Percentiles rank a stretch among this genome's conserved stretches.
Evolutionary conservation across 352 stramenopile species (phyloP).

Genomic region (Pythium biforme): DNA sequence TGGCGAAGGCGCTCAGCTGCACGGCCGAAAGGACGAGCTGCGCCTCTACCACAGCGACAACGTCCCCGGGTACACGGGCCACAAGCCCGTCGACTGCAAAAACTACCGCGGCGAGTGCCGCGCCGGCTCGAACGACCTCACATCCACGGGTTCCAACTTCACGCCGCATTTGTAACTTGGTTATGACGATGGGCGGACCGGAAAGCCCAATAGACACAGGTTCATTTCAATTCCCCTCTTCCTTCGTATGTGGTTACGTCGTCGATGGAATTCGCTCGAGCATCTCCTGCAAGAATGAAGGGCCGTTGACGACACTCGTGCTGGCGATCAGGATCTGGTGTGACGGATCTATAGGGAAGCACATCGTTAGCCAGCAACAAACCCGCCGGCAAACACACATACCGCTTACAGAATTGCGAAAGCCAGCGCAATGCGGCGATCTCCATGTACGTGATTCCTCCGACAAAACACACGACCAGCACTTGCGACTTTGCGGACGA

Average conservation of each 20-base stretch:
- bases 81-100: constrained; percentile 72
- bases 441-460: constrained; percentile 69
- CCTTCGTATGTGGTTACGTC: constrained; percentile 4
- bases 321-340: constrained; percentile 59
- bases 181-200: no score
- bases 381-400: no score
- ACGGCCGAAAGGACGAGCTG: constrained; percentile 40
- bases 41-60: constrained; percentile 84
- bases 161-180: constrained; percentile 48
- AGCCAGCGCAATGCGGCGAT: constrained; percentile 76
- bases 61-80: constrained; percentile 77
- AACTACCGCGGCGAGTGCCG: constrained; percentile 78
- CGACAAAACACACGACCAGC: constrained; percentile 66
- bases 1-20: constrained; percentile 42
- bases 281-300: constrained; percentile 45
- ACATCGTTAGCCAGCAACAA: background rate
- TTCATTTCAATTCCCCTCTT: background rate
- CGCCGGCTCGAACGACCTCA: constrained; percentile 52
- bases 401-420: constrained; percentile 54
- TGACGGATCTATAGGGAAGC: constrained; percentile 34
- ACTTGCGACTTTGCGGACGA: constrained; percentile 39
- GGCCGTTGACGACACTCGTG: constrained; percentile 61
- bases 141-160: constrained; percentile 65
- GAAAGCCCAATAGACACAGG: background rate
- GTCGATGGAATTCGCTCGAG: constrained; percentile 48